Conservation (phyloP, 1,284 basidiomycete species). For the Psilocybe mexicana region DNA sequence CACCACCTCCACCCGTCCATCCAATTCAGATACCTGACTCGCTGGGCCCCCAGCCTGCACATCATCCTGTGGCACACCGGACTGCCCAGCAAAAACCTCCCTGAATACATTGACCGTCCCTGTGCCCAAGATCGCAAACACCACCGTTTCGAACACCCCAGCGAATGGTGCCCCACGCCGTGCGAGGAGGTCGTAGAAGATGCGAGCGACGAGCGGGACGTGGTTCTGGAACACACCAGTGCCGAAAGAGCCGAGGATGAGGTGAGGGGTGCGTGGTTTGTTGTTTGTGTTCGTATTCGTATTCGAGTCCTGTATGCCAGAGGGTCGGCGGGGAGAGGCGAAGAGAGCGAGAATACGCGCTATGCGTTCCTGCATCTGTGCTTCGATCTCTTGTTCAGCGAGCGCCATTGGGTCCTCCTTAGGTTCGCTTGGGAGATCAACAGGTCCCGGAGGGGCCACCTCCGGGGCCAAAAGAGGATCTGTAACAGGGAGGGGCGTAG, state of each 20-base stretch:
- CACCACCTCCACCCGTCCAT: neutral
- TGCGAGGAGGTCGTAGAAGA: slow-evolving; percentile 62
- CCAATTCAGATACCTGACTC: neutral
- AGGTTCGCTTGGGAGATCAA: neutral
- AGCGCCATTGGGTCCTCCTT: neutral
- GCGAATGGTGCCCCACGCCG: slow-evolving; percentile 15
- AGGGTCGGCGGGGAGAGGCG: neutral
- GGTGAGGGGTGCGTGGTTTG: slow-evolving; percentile 39
- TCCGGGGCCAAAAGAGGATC: neutral
- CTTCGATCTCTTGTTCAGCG: slow-evolving; percentile 3
- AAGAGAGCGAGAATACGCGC: neutral
- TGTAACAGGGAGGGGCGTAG: too few species aligned
- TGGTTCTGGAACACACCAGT: slow-evolving; percentile 74
- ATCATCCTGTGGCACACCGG: neutral
- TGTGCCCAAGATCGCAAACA: slow-evolving; percentile 25
- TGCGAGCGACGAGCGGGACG: slow-evolving; percentile 51
- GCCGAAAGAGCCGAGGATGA: slow-evolving; percentile 74
- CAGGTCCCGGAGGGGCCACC: neutral
- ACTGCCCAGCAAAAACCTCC: slow-evolving; percentile 14
- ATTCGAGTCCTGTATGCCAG: neutral
- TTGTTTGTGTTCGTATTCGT: neutral
- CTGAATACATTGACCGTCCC: slow-evolving; percentile 21
- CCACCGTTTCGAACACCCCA: slow-evolving; percentile 21
- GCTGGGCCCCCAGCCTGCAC: neutral
- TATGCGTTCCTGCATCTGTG: neutral